phyloP scores from a whole-genome alignment of 257 asterid species.

The Petrea volubilis region DNA sequence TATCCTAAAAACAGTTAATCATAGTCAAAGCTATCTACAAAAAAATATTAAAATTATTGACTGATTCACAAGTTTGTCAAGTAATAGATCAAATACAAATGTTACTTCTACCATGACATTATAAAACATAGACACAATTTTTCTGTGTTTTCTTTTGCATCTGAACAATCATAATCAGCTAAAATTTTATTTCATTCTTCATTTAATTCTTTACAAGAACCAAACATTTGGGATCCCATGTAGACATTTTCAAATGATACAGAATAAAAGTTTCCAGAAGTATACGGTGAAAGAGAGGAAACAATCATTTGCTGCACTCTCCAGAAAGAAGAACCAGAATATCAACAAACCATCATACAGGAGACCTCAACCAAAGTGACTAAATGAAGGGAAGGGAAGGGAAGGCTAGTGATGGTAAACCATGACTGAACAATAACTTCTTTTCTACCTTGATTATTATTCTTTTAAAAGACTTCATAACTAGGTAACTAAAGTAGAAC shows the following conservation, averaged over 20 bases:
- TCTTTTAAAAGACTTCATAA: neutral
- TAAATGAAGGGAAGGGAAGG: neutral
- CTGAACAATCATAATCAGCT: constrained; percentile 9
- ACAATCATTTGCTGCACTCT: neutral
- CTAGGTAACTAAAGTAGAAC: neutral
- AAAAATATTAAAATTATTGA: neutral
- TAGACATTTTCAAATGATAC: neutral
- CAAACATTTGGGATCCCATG: neutral
- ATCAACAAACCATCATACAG: neutral
- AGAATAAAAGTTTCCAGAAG: neutral
- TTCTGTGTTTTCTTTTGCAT: neutral
- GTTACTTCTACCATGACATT: neutral
- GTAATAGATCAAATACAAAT: neutral
- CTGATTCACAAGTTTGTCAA: neutral
- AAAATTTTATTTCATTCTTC: neutral
- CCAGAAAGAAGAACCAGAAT: neutral
- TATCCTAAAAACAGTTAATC: neutral
- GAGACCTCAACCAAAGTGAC: neutral
- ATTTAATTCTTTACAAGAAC: neutral
- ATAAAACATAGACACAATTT: neutral
- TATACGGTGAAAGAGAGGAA: neutral
- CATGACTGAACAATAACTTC: neutral
- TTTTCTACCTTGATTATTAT: neutral
- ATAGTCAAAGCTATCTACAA: neutral
- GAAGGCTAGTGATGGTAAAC: neutral